phyloP scores from a whole-genome alignment of 148 eudicot species.

The Spergularia bocconei region DNA sequence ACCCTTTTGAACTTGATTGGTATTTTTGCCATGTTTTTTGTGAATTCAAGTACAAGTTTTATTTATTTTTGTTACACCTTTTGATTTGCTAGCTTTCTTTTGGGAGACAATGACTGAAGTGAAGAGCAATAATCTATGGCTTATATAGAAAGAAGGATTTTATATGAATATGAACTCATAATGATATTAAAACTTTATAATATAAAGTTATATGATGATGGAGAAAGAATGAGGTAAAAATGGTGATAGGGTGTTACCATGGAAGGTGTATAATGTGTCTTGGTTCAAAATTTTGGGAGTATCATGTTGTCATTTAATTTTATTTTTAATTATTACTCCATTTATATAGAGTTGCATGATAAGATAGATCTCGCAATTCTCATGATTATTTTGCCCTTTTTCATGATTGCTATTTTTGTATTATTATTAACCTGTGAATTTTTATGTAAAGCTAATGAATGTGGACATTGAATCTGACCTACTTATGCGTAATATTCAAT shows the following conservation, averaged over 20 bases:
- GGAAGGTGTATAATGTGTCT: neutral
- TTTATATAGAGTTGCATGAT: neutral
- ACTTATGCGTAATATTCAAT: constrained; percentile 20
- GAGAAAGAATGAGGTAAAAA: constrained; percentile 24
- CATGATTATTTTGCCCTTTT: neutral
- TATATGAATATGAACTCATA: neutral
- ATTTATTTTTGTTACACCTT: neutral
- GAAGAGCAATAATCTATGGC: constrained; percentile 8
- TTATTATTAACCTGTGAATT: neutral
- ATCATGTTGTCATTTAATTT: neutral
- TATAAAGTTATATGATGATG: constrained; percentile 9
- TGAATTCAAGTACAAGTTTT: neutral
- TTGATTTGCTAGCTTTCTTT: neutral
- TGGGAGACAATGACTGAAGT: neutral
- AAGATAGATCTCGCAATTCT: neutral
- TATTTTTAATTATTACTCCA: neutral
- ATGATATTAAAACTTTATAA: neutral
- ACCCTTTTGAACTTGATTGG: constrained; percentile 57
- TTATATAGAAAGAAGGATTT: constrained; percentile 13
- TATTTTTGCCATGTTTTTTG: constrained; percentile 27
- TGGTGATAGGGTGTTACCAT: constrained; percentile 37
- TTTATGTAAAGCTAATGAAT: constrained; percentile 6
- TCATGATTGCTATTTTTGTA: neutral
- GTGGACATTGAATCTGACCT: constrained; percentile 23
- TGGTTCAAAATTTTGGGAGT: neutral